Conservation (phyloP, 2,329 filamentous ascomycete species). For the Aspergillus brasiliensis region DNA sequence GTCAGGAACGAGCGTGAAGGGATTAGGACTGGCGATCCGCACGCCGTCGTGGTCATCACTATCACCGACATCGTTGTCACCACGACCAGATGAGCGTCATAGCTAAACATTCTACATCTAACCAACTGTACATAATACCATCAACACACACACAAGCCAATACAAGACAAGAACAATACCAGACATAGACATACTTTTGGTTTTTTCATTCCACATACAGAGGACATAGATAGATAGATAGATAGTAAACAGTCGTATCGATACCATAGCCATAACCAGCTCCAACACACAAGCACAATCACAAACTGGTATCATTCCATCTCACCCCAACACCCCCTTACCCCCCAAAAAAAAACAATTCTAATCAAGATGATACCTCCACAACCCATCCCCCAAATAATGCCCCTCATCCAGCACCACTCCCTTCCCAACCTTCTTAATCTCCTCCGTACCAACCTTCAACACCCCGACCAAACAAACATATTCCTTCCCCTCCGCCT, state of each 20-base stretch:
- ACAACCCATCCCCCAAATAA: conserved; percentile 91
- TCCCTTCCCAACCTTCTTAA: conserved; percentile 92
- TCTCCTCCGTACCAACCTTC: conserved; percentile 83
- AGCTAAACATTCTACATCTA: background rate
- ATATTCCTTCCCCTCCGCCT: conserved; percentile 90
- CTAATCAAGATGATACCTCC: conserved; percentile 69
- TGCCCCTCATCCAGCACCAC: conserved; percentile 92
- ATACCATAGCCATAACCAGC: background rate
- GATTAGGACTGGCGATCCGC: conserved; percentile 37
- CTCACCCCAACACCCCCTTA: background rate
- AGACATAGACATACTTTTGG: too few species aligned
- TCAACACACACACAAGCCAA: conserved; percentile 5
- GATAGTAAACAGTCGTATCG: background rate
- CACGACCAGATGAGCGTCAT: conserved; percentile 5
- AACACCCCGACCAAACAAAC: conserved; percentile 85
- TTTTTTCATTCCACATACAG: background rate
- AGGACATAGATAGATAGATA: background rate
- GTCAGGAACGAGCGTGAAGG: conserved; percentile 32
- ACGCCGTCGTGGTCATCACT: conserved; percentile 37
- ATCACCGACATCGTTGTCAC: conserved; percentile 33
- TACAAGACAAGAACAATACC: background rate
- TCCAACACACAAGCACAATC: background rate
- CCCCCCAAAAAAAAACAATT: conserved; percentile 17
- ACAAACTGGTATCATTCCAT: background rate
- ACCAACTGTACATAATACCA: conserved; percentile 11